Conservation (phyloP, 2,329 filamentous ascomycete genomes). For the Colletotrichum phormii region DNA sequence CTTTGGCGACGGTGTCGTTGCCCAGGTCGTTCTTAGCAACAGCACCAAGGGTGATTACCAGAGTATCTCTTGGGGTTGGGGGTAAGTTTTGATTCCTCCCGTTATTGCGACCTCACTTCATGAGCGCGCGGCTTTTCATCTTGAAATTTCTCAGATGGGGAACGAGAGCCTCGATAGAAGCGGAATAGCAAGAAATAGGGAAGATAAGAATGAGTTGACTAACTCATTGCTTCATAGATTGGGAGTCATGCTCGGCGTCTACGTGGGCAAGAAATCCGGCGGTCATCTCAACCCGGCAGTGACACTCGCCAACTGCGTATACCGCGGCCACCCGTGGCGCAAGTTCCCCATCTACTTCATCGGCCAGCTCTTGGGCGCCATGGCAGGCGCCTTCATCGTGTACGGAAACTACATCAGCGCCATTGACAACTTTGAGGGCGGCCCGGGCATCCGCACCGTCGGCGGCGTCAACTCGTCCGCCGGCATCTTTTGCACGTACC, state of each 20-base stretch:
- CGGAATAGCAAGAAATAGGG: not conserved
- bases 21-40: constrained; percentile 72
- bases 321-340: constrained; percentile 75
- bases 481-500: constrained; percentile 80
- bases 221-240: constrained; percentile 52
- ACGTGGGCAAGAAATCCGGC: constrained; percentile 73
- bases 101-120: not conserved
- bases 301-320: constrained; percentile 76
- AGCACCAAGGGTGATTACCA: constrained; percentile 60
- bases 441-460: constrained; percentile 70
- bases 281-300: constrained; percentile 79
- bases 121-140: constrained; percentile 20
- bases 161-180: not conserved
- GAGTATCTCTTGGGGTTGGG: constrained; percentile 63
- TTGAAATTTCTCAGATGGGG: not conserved
- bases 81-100: constrained; percentile 48
- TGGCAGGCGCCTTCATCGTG: constrained; percentile 69
- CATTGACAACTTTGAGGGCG: constrained; percentile 74
- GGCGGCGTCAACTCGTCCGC: constrained; percentile 69
- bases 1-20: constrained; percentile 78
- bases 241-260: constrained; percentile 77
- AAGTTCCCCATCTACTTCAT: constrained; percentile 76
- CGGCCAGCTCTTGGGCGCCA: constrained; percentile 75
- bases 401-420: constrained; percentile 72
- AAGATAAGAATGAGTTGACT: not conserved